Percentiles rank a stretch among this genome's conserved stretches.
Conservation (phyloP, 345 rosid species). For the Salix caprea region DNA sequence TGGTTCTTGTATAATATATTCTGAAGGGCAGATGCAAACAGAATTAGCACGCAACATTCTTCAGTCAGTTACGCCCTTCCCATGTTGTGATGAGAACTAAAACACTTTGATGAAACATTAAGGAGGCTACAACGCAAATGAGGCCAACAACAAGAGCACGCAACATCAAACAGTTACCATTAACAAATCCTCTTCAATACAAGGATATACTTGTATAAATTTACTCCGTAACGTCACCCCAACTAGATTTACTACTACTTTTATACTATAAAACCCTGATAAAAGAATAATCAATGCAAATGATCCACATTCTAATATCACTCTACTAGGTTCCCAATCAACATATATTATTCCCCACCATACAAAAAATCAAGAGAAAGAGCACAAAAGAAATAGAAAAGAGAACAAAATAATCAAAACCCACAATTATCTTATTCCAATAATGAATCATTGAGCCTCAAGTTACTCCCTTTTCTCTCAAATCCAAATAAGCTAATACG, state of each 20-base stretch:
- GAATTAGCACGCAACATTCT: not conserved
- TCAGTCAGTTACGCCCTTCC: not conserved
- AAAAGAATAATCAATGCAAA: not conserved
- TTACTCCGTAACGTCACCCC: not conserved
- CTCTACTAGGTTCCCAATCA: not conserved
- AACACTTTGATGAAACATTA: not conserved
- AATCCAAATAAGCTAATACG: not conserved
- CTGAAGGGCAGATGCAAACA: not conserved
- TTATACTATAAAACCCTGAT: not conserved
- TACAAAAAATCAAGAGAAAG: not conserved
- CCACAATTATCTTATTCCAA: not conserved
- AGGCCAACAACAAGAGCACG: not conserved
- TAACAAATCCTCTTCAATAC: not conserved
- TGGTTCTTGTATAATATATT: not conserved
- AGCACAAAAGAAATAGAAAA: not conserved
- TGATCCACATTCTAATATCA: not conserved
- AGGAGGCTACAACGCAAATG: not conserved
- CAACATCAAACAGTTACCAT: not conserved
- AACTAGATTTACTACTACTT: not conserved
- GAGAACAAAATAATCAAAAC: not conserved
- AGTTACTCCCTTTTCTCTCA: not conserved
- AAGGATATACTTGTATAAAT: not conserved
- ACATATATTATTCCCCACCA: not conserved
- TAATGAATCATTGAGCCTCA: not conserved
- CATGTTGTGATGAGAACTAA: not conserved